Conservation (phyloP, 495 filamentous ascomycete species). For the Astrocystis sublimbata region DNA sequence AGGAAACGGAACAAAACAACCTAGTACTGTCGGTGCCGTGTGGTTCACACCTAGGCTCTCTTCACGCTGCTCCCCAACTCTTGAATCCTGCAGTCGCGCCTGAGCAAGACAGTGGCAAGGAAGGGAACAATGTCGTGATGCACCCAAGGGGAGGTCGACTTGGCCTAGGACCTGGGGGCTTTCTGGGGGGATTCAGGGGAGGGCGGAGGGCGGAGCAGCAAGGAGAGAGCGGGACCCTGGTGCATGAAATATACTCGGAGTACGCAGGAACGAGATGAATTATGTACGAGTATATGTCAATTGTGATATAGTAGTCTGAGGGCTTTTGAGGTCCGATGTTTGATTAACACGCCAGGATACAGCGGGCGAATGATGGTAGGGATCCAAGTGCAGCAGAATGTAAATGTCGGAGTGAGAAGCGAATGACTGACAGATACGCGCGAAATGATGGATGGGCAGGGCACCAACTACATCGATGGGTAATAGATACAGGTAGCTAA, state of each 20-base stretch:
- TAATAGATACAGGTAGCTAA: not conserved
- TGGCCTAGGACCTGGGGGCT: not conserved
- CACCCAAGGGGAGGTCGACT: no score
- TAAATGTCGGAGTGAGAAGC: not conserved
- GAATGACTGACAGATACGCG: conserved; percentile 2
- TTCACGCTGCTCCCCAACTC: not conserved
- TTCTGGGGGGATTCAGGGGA: not conserved
- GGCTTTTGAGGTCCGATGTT: no score
- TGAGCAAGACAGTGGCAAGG: not conserved
- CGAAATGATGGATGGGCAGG: not conserved
- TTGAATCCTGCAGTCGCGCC: not conserved
- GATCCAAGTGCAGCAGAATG: not conserved
- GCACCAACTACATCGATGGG: not conserved
- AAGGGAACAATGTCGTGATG: not conserved
- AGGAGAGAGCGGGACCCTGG: not conserved
- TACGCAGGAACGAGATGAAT: not conserved
- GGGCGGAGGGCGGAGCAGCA: not conserved
- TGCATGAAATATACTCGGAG: conserved; percentile 11
- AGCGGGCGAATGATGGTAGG: not conserved
- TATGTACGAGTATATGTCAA: conserved; percentile 6
- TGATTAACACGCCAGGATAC: not conserved
- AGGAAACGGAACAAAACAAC: not conserved
- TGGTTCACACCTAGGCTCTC: not conserved
- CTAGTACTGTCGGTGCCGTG: not conserved
- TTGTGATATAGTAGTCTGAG: no score